Conservation (phyloP, 768 basidiomycete species). For the Tricholoma sp. region DNA sequence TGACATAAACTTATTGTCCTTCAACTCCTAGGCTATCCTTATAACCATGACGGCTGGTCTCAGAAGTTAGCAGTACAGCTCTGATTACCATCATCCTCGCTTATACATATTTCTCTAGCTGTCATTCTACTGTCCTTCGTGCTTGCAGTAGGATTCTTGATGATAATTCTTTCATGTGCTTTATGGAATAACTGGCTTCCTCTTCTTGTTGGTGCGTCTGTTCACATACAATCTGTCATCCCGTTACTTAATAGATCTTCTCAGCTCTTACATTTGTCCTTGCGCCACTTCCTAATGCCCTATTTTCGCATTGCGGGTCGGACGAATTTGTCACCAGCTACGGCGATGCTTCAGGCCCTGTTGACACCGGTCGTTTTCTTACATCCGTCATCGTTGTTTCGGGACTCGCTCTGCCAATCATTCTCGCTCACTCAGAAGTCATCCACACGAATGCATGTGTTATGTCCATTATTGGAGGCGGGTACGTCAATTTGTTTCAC, state of each 20-base stretch:
- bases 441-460: slow-evolving; percentile 80
- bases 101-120: slow-evolving; percentile 43
- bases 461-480: slow-evolving; percentile 95
- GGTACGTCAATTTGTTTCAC: slow-evolving; percentile 39
- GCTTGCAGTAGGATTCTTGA: slow-evolving; percentile 93
- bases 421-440: slow-evolving; percentile 87
- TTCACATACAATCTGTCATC: background rate
- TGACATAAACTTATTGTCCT: too few species aligned
- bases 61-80: slow-evolving; percentile 46
- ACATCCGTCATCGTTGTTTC: slow-evolving; percentile 88
- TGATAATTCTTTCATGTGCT: slow-evolving; percentile 96
- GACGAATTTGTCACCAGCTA: slow-evolving; percentile 59
- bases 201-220: slow-evolving; percentile 80
- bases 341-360: slow-evolving; percentile 60
- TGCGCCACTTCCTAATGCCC: slow-evolving; percentile 91
- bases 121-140: slow-evolving; percentile 97
- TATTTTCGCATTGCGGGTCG: slow-evolving; percentile 88
- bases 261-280: slow-evolving; percentile 91
- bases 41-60: slow-evolving; percentile 59
- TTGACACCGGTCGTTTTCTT: slow-evolving; percentile 93
- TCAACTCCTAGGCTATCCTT: background rate
- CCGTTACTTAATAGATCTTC: slow-evolving; percentile 2
- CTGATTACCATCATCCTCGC: background rate
- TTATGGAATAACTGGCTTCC: slow-evolving; percentile 97
- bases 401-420: slow-evolving; percentile 88